phyloP scores from a whole-genome alignment of 2,329 filamentous ascomycete species.

The Colletotrichum limetticola region DNA sequence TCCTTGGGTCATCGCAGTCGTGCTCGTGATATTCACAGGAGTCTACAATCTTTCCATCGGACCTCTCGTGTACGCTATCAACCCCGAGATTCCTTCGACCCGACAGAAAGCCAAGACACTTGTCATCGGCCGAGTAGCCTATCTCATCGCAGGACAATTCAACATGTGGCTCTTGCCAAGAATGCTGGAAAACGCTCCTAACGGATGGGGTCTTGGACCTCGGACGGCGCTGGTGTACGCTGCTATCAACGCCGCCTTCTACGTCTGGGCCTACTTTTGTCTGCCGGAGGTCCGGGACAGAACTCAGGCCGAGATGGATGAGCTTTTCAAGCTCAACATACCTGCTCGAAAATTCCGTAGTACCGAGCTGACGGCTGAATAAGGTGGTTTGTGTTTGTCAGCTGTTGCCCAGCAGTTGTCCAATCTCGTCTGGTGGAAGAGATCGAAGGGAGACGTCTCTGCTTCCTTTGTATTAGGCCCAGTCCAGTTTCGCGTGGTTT shows the following conservation, averaged over 20 bases:
- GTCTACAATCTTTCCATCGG: conserved; percentile 57
- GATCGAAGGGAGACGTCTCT: neutral
- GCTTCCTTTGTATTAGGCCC: neutral
- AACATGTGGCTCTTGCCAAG: conserved; percentile 37
- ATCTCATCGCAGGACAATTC: conserved; percentile 34
- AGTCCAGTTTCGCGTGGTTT: neutral
- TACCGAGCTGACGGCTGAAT: neutral
- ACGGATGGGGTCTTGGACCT: conserved; percentile 37
- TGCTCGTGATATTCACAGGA: conserved; percentile 52
- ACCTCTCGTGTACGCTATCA: conserved; percentile 49
- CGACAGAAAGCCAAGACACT: conserved; percentile 39
- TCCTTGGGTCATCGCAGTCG: conserved; percentile 47
- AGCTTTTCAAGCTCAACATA: conserved; percentile 39
- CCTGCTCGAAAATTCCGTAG: conserved; percentile 36
- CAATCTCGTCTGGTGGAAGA: neutral
- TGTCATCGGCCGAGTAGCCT: conserved; percentile 35
- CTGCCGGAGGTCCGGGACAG: conserved; percentile 40
- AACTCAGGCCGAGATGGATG: conserved; percentile 37
- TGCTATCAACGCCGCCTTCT: conserved; percentile 25
- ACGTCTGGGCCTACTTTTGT: conserved; percentile 38
- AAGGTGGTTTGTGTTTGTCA: neutral
- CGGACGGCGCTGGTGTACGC: conserved; percentile 37
- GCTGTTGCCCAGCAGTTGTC: neutral
- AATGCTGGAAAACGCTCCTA: conserved; percentile 36
- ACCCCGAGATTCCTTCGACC: conserved; percentile 50